These are phyloP conservation scores for Ophiostoma perfectum DNA, from an alignment of 2,329 filamentous ascomycete genomes.

Conservation along the genomic window DNA sequence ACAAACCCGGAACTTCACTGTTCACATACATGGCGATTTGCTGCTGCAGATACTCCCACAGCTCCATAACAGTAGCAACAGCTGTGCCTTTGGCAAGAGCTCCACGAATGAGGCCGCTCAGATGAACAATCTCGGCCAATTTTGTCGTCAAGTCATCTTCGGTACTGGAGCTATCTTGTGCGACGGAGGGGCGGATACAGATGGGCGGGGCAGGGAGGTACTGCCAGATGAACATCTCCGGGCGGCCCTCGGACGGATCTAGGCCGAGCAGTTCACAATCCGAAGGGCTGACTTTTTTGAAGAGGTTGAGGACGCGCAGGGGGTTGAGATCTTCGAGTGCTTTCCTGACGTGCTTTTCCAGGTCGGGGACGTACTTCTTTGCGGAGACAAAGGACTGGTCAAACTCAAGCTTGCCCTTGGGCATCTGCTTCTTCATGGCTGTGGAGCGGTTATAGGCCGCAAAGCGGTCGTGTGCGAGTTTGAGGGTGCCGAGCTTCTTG, in stretches of 20 bases:
- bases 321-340: conserved; percentile 94
- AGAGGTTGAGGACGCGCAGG: conserved; percentile 79
- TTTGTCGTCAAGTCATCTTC: conserved; percentile 97
- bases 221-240: conserved; percentile 98
- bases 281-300: conserved; percentile 75
- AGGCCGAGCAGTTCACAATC: conserved; percentile 91
- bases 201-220: conserved; percentile 91
- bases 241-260: conserved; percentile 77
- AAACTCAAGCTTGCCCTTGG: conserved; percentile 75
- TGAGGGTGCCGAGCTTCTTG: conserved; percentile 85
- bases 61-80: conserved; percentile 88
- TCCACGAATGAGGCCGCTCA: conserved; percentile 79
- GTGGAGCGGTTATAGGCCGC: conserved; percentile 82
- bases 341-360: conserved; percentile 87
- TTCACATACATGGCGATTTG: conserved; percentile 98
- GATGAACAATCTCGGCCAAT: conserved; percentile 91
- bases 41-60: conserved; percentile 94
- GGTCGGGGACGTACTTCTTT: conserved; percentile 68
- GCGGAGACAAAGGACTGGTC: conserved; percentile 80
- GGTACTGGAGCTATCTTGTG: conserved; percentile 86
- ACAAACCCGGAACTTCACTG: conserved; percentile 88
- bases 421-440: conserved; percentile 75
- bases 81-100: conserved; percentile 78
- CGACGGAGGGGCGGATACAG: conserved; percentile 88
- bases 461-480: conserved; percentile 92